phyloP scores from a whole-genome alignment of 1,284 basidiomycete genomes.

The Apiotrichum domesticum region DNA sequence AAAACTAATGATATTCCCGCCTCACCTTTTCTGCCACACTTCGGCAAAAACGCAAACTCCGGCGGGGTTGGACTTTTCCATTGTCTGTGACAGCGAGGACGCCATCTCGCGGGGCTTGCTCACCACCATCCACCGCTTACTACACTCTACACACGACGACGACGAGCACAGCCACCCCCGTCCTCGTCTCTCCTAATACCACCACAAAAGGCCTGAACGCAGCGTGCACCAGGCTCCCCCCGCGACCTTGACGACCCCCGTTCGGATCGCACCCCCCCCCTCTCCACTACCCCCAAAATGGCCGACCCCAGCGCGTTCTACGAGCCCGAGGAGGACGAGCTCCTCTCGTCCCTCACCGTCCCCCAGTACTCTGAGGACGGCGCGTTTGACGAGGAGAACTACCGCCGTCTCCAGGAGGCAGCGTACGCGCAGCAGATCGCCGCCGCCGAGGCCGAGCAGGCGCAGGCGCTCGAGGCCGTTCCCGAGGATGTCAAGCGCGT shows the following conservation, averaged over 20 bases:
- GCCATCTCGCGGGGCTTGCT: too few species aligned
- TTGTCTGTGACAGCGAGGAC: too few species aligned
- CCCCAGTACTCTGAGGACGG: slow-evolving; percentile 26
- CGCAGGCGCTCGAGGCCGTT: slow-evolving; percentile 36
- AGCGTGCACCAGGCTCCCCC: not conserved
- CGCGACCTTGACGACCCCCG: not conserved
- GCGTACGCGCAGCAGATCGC: slow-evolving; percentile 36
- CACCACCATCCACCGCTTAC: too few species aligned
- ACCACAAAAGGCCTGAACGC: too few species aligned
- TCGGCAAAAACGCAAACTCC: too few species aligned
- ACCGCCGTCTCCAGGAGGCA: slow-evolving; percentile 36
- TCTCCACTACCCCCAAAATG: slow-evolving; percentile 24
- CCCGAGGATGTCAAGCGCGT: slow-evolving; percentile 47
- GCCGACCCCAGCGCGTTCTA: slow-evolving; percentile 45
- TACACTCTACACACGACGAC: too few species aligned
- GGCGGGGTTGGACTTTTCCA: too few species aligned
- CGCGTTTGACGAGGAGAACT: slow-evolving; percentile 36
- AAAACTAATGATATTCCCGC: too few species aligned
- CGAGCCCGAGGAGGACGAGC: slow-evolving; percentile 45
- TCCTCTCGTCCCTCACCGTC: slow-evolving; percentile 40
- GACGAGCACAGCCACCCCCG: too few species aligned
- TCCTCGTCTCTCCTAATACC: too few species aligned
- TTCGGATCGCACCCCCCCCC: not conserved
- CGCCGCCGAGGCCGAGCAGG: slow-evolving; percentile 34
- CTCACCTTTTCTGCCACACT: too few species aligned